Base-by-base conservation (phyloP, 2,329 filamentous ascomycete genomes). In the Stagonosporopsis vannaccii region DNA sequence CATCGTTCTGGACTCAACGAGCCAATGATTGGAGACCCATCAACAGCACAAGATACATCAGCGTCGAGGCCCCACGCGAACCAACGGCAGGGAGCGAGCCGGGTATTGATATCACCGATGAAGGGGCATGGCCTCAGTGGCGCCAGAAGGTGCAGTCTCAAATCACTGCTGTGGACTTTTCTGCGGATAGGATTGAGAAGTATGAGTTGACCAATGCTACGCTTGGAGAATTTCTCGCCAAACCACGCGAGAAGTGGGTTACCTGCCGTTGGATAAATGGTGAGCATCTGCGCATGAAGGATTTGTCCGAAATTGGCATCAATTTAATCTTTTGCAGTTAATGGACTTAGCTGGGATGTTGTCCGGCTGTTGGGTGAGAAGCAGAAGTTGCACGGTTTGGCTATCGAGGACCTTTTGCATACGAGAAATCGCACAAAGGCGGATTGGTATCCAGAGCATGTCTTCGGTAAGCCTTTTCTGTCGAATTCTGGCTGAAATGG, bases 211-310 rank as follows among this genome's bases (percentile, higher is more conserved):
- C 88, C 59, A 97, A 97, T 68, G 80, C 83, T 8, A 82, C 81
- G 3, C 81, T 97, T 22, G 83, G 85, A 30, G 79, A 82, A 0
- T 93, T 93, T 58, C 72, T 97, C 78, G 82, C 11, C 71, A 81
- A 46, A 35, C 85, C 87, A 3, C 83, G 86, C 64, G 84, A 87
- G 23, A 77, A 81, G 1, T 93, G 90, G 87, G 85, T 87, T 23
- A 85, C 86, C 60, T 95, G 91, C 67, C 84, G 93, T 15, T 97
- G 93, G 92, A 95, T 97, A 75, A 96, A 93, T 68, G 87, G 96
- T 69, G 96, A 97, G 52, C 2, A 4, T 36, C n/a, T 15, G 12
- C 9, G 4, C 7, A 4, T 9, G 6, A 15, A 40, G 19, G 5
- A 9, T 13, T 26, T 17, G 13, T 30, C 1, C 12, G 3, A 32